These are phyloP conservation scores for Gossypium bickii DNA, from an alignment of 345 rosid species.

Conservation along the genomic window DNA sequence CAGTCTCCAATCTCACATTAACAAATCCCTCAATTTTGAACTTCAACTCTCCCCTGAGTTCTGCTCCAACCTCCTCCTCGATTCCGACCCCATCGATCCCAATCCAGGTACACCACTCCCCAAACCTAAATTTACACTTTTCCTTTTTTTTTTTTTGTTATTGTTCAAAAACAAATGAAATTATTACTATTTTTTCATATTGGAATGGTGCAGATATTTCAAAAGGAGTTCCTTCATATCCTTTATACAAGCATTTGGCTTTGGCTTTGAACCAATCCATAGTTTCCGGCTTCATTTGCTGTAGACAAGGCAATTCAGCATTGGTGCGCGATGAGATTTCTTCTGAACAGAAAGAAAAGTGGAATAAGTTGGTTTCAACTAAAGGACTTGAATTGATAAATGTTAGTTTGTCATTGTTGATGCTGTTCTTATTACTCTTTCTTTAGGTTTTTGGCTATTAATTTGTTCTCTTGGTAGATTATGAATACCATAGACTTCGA, in stretches of 20 bases:
- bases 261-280: slow-evolving; percentile 38
- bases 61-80: slow-evolving; percentile 40
- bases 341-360: slow-evolving; percentile 32
- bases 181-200: not conserved
- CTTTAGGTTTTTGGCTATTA: slow-evolving; percentile 2
- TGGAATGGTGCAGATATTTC: slow-evolving; percentile 26
- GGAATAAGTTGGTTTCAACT: slow-evolving; percentile 21
- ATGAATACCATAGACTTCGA: slow-evolving; percentile 31
- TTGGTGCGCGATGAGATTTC: slow-evolving; percentile 18
- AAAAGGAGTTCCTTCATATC: slow-evolving; percentile 39
- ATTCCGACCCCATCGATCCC: slow-evolving; percentile 12
- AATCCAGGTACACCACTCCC: not conserved
- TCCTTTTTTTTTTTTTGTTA: not conserved
- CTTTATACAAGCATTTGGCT: slow-evolving; percentile 48
- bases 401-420: not conserved
- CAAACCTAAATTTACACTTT: not conserved
- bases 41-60: slow-evolving; percentile 34
- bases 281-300: slow-evolving; percentile 27
- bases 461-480: slow-evolving; percentile 23
- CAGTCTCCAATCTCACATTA: slow-evolving; percentile 33
- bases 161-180: too few species aligned
- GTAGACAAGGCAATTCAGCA: slow-evolving; percentile 19
- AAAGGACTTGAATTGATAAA: not conserved
- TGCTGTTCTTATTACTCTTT: not conserved
- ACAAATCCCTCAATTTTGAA: slow-evolving; percentile 30